Evolutionary conservation across 2,329 filamentous ascomycete species (phyloP).

Genomic region (Fusarium neocosmosporiellum): DNA sequence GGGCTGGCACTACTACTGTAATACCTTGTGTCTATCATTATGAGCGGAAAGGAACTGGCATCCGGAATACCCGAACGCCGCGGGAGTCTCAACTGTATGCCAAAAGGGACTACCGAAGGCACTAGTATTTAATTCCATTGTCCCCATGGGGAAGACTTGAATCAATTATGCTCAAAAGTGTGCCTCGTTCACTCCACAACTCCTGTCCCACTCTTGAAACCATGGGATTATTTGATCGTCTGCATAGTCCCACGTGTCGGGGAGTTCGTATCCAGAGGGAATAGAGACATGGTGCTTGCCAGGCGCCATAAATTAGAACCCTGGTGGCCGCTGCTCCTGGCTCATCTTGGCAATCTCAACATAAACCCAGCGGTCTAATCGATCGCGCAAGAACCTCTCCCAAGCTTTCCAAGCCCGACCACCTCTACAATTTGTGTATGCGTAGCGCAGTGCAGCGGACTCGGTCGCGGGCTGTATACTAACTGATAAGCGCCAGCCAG

Average conservation of each 20-base stretch:
- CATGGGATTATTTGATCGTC: background rate
- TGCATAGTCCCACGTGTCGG: background rate
- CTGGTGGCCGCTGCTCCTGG: background rate
- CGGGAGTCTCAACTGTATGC: background rate
- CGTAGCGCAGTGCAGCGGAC: background rate
- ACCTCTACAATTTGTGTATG: background rate
- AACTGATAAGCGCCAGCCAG: background rate
- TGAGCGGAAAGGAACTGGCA: background rate
- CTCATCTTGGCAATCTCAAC: background rate
- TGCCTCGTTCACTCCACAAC: too few relatives aligned
- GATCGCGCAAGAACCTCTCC: background rate
- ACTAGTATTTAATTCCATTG: too few relatives aligned
- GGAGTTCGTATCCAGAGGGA: background rate
- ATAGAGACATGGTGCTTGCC: background rate
- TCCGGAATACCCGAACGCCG: background rate
- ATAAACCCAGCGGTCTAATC: background rate
- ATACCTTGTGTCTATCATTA: background rate
- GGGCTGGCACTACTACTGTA: background rate
- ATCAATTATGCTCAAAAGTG: too few relatives aligned
- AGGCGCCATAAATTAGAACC: background rate
- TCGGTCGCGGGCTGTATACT: background rate
- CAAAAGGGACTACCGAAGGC: background rate
- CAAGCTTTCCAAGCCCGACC: background rate
- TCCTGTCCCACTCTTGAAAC: background rate
- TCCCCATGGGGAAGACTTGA: too few relatives aligned